phyloP scores from a whole-genome alignment of 768 basidiomycete species.

The Amanita fuliginea region DNA sequence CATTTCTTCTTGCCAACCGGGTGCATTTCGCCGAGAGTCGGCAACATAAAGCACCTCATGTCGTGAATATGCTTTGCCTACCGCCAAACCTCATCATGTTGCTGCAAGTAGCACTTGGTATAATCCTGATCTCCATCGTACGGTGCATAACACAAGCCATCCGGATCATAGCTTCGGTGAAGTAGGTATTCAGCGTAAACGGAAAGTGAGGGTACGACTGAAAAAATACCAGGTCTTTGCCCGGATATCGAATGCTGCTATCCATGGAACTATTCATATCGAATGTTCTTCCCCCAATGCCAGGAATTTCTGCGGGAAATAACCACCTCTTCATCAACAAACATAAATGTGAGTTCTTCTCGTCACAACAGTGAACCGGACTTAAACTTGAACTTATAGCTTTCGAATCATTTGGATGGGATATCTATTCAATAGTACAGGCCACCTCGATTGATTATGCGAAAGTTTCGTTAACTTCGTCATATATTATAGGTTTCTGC shows the following conservation, averaged over 20 bases:
- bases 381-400: constrained; percentile 10
- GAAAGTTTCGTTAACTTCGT: not conserved
- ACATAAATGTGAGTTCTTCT: constrained; percentile 16
- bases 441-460: not conserved
- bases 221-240: constrained; percentile 16
- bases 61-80: not conserved
- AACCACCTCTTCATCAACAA: constrained; percentile 20
- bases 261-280: constrained; percentile 13
- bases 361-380: not conserved
- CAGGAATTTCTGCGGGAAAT: constrained; percentile 19
- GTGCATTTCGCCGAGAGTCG: no score
- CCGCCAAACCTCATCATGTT: not conserved
- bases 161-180: constrained; percentile 16
- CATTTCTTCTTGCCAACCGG: no score
- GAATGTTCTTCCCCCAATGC: constrained; percentile 18
- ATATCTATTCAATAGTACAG: constrained; percentile 22
- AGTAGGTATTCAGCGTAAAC: constrained; percentile 12
- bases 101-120: constrained; percentile 7
- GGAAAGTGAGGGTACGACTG: not conserved
- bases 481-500: constrained; percentile 18
- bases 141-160: constrained; percentile 13
- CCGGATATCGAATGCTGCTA: constrained; percentile 21
- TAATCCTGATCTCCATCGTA: constrained; percentile 12
- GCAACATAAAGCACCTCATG: not conserved
- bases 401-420: constrained; percentile 22